phyloP scores from a whole-genome alignment of 164 flowering plant species.

The Aristolochia californica region DNA sequence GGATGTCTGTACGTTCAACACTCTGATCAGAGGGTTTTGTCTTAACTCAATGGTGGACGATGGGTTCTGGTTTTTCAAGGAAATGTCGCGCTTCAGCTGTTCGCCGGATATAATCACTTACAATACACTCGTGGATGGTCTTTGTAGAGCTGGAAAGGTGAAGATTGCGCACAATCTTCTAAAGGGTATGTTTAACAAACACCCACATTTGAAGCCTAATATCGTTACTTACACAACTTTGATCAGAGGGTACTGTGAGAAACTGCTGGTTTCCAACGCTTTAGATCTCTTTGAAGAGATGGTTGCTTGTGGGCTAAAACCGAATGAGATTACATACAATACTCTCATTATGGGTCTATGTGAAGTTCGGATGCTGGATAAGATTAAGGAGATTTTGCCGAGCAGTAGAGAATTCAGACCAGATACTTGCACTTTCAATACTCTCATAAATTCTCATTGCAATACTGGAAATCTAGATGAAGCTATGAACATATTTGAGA shows the following conservation, averaged over 20 bases:
- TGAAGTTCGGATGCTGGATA: constrained; percentile 44
- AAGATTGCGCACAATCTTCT: constrained; percentile 50
- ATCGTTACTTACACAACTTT: constrained; percentile 38
- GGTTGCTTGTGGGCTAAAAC: constrained; percentile 35
- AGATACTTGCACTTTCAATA: constrained; percentile 77
- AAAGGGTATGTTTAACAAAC: constrained; percentile 51
- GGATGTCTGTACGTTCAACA: constrained; percentile 50
- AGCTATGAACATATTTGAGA: constrained; percentile 42
- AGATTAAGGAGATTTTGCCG: constrained; percentile 54
- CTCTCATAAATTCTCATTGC: constrained; percentile 70
- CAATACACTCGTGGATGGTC: constrained; percentile 71
- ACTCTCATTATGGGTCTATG: constrained; percentile 74
- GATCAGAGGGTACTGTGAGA: constrained; percentile 74
- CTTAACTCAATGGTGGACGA: constrained; percentile 60
- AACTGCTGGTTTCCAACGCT: constrained; percentile 41
- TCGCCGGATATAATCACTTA: constrained; percentile 60
- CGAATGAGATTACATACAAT: constrained; percentile 43
- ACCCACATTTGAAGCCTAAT: constrained; percentile 29
- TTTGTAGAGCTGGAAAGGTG: constrained; percentile 63
- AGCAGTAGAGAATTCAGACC: constrained; percentile 47
- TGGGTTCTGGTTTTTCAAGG: constrained; percentile 53
- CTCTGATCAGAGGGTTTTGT: constrained; percentile 61
- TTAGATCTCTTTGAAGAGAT: constrained; percentile 52
- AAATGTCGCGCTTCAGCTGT: constrained; percentile 37
- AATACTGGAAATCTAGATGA: constrained; percentile 39